These are phyloP conservation scores for Penicillium subrubescens DNA, from an alignment of 495 filamentous ascomycete genomes.

Conservation along the genomic window DNA sequence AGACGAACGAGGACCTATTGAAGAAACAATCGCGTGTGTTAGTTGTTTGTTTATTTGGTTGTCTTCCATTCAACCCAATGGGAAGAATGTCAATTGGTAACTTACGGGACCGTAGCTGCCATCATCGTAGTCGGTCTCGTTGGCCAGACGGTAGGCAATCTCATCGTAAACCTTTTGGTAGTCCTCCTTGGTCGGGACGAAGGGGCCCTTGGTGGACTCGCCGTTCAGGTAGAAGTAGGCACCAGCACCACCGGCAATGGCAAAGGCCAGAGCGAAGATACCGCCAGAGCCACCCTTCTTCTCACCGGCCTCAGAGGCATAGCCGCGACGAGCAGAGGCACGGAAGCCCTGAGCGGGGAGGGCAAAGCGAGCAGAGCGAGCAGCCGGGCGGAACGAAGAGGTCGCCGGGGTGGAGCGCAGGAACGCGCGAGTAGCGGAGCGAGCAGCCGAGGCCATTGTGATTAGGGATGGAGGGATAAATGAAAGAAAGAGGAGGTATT, in stretches of 20 bases:
- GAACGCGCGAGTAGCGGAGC: conserved; percentile 52
- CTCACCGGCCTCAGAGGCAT: conserved; percentile 66
- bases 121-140: conserved; percentile 95
- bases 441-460: conserved; percentile 60
- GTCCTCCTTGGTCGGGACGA: conserved; percentile 78
- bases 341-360: conserved; percentile 65
- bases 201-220: conserved; percentile 46
- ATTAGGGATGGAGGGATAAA: conserved; percentile 15
- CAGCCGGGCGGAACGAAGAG: conserved; percentile 49
- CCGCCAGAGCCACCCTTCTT: conserved; percentile 48
- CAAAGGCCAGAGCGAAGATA: conserved; percentile 56
- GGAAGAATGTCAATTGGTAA: background rate
- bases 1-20: conserved; percentile 71
- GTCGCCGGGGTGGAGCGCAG: conserved; percentile 50
- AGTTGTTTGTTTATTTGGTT: background rate
- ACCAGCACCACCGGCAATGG: conserved; percentile 64
- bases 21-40: background rate
- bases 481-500: background rate
- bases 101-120: conserved; percentile 88
- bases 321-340: conserved; percentile 68
- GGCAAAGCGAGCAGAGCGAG: conserved; percentile 59
- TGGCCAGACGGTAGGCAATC: conserved; percentile 75
- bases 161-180: conserved; percentile 96
- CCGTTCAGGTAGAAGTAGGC: conserved; percentile 71
- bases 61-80: background rate